Conservation (phyloP, 441 rosid genomes). For the Erysimum cheiri region DNA sequence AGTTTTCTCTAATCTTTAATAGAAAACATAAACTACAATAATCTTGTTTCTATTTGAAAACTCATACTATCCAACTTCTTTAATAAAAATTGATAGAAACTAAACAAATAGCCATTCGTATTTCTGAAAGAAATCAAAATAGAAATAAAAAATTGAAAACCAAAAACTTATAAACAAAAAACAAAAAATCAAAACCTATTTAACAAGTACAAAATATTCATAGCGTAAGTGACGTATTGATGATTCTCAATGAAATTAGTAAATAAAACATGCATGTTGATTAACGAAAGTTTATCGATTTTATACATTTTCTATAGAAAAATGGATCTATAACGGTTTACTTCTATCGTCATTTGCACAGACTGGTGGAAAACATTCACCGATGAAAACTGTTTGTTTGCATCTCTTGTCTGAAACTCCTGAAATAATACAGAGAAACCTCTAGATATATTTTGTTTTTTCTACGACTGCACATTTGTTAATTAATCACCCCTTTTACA, state of each 20-base stretch:
- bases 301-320: not conserved
- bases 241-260: not conserved
- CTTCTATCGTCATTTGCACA: not conserved
- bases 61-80: no score
- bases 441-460: conserved; percentile 26
- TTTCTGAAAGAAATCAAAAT: no score
- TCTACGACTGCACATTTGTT: not conserved
- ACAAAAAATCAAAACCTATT: no score
- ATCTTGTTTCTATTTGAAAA: no score
- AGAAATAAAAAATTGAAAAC: no score
- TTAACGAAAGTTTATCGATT: not conserved
- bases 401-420: conserved; percentile 25
- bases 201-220: no score
- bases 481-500: not conserved
- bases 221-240: not conserved
- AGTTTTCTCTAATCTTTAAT: no score
- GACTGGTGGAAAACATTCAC: conserved; percentile 4
- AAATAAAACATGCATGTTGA: not conserved
- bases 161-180: no score
- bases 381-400: conserved; percentile 26
- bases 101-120: no score
- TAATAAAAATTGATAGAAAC: no score
- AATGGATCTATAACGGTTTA: not conserved
- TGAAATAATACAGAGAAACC: conserved; percentile 35
- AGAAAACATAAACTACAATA: no score